Percentiles rank a stretch among this genome's conserved stretches.
Conservation (phyloP, 345 rosid species). For the Brassica rapa region DNA sequence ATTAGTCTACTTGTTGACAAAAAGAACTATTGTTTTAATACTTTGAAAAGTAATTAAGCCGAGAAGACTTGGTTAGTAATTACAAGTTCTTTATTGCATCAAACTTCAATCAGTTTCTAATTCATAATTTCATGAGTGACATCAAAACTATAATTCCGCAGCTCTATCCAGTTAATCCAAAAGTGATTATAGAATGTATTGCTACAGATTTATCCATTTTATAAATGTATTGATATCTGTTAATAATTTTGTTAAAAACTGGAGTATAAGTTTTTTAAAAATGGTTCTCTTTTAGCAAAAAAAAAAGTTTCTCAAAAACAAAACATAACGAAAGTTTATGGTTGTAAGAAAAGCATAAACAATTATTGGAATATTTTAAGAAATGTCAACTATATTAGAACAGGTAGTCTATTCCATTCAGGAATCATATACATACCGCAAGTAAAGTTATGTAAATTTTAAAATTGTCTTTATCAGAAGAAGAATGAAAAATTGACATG, state of each 20-base stretch:
- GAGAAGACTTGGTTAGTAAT: too few relatives aligned
- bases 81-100: background rate
- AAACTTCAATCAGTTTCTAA: background rate
- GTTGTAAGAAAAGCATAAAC: background rate
- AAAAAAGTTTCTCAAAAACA: background rate
- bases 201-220: too few relatives aligned
- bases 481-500: conserved; percentile 18
- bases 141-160: background rate
- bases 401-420: background rate
- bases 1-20: background rate
- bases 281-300: background rate
- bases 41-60: background rate
- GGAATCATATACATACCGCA: background rate
- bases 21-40: background rate
- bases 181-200: background rate
- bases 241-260: too few relatives aligned
- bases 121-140: background rate
- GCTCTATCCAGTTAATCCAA: background rate
- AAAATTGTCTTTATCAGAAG: conserved; percentile 17
- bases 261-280: background rate
- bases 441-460: background rate
- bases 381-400: conserved; percentile 10
- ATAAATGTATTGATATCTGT: too few relatives aligned
- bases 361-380: background rate
- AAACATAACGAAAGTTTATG: background rate